Base-by-base conservation (phyloP, 179 eudicot genomes). In the Vitellaria paradoxa region DNA sequence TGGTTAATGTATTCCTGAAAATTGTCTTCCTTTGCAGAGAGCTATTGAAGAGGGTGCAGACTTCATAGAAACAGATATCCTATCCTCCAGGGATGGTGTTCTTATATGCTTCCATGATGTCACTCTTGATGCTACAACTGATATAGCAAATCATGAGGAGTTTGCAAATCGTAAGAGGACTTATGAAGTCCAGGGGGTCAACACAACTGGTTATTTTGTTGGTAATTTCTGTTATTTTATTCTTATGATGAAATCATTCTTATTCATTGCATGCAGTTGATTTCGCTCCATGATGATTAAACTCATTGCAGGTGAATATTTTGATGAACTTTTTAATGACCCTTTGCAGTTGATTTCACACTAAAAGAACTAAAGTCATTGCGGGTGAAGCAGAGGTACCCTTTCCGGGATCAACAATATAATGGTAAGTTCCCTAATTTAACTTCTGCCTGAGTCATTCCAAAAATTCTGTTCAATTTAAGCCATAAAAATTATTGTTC, bases 1-100 rank as follows among this genome's bases (percentile, higher is more conserved):
- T 75, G 46, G 47, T 42, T 57, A 21, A 26, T 57, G 57, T 42
- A 20, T 53, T 69, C 20, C 14, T 24, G 59, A 67, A 64, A 60
- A 70, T 65, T 65, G 18, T 70, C 8, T 46, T 70, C 45, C 68
- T 84, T 30, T 83, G 80, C 93, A 93, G 99, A 88, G 89, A 88
- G 99, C 99, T 50, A 91, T 96, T 77, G 92, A 90, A 75, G 99
- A 93, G 86, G 99, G 99, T 57, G 78, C 99, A 30, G 98, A 96
- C 82, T 96, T 93, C 82, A 90, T 96, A 84, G 99, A 96, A 83
- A 82, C 99, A 5, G 98, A 96, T 87, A 90, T 96, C 65, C 67
- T 88, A 69, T 84, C 97, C 73, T 84, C 96, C 73, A 96, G 91
- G 83, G 99, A 96, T 71, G 98, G 98, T 78, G 89, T 81, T 63